Conservation (phyloP, 345 rosid genomes). For the Moringa oleifera region DNA sequence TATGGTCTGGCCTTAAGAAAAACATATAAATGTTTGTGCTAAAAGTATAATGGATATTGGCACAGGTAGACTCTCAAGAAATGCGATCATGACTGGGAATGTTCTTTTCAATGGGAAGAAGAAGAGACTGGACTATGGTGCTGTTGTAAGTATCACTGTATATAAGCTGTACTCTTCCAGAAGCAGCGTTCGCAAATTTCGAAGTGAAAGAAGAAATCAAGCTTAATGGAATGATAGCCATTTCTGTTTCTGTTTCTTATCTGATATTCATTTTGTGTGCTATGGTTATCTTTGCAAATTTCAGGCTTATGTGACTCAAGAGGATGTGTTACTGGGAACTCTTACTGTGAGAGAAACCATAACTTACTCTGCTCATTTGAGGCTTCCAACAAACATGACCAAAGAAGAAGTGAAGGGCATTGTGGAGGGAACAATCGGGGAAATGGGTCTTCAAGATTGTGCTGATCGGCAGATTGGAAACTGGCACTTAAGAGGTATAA, state of each 20-base stretch:
- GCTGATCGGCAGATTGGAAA: conserved; percentile 50
- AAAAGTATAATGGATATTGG: background rate
- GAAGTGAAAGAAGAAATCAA: no score
- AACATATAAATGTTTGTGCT: no score
- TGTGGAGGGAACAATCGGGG: conserved; percentile 53
- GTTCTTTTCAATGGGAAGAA: conserved; percentile 87
- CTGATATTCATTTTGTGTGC: no score
- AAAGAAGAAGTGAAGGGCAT: conserved; percentile 37
- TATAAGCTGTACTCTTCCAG: no score
- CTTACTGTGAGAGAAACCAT: conserved; percentile 67
- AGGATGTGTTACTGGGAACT: conserved; percentile 59
- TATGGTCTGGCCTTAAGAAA: no score
- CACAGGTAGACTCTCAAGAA: conserved; percentile 91
- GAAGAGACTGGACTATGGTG: conserved; percentile 51
- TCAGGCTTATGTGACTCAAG: conserved; percentile 84
- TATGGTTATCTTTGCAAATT: background rate
- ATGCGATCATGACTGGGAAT: conserved; percentile 89
- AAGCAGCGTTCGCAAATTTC: no score
- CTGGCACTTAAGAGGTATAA: conserved; percentile 77
- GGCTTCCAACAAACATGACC: conserved; percentile 47
- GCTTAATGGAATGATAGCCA: no score
- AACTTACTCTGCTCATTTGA: conserved; percentile 54
- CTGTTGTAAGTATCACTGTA: conserved; percentile 46
- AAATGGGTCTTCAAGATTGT: conserved; percentile 73
- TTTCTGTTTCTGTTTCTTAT: background rate